Base-by-base conservation (phyloP, 2,329 filamentous ascomycete genomes). In the Tolypocladium sp. region DNA sequence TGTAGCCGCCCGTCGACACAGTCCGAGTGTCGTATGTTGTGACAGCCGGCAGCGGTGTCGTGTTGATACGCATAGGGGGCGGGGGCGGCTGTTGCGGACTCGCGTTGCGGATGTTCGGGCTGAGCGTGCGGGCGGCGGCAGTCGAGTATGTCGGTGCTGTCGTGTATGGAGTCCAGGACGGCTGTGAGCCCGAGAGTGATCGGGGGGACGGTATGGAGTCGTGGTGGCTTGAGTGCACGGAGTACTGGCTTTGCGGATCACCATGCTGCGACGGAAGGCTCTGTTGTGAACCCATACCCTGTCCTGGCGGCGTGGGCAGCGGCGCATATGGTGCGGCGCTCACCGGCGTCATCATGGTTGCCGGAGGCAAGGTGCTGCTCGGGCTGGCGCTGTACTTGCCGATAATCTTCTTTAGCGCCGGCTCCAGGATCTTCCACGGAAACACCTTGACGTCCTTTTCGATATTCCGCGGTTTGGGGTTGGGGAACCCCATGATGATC, bases 371-470 rank as follows among this genome's bases (percentile, higher is more conserved):
- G 3, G 71, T 71, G 63, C 73, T 73, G 62, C 73, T 73, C 1
- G 77, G 77, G 62, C 72, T 79, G n/a, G 79, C 79, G 68, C 79
- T 82, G 72, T 97, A 99, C 88, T 99, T 99, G 68, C 91, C 88
- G 71, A 99, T 96, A 69, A 99, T 97, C 80, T 99, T 99, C 82
- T 95, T 96, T 64, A 99, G 81, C 0, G 94, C 93, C 61, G 86
- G 83, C 55, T 85, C 84, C 52, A 99, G 81, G 61, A 94, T 91
- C 74, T 92, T 94, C 94, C 94, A 99, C 5, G 92, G 89, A 70
- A 97, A 99, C 15, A 97, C 94, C 77, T 99, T 99, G 70, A 99
- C 92, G 69, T 97, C 93, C 77, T 99, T 99, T 78, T 97, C 94
- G 64, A 99, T 99, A 70, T 97, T 97, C 63, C 94, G 84, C 22